Evolutionary conservation across 179 eudicot species (phyloP), one percentile per base, ranked within the genome.

Genomic region (Patellifolia procumbens): DNA sequence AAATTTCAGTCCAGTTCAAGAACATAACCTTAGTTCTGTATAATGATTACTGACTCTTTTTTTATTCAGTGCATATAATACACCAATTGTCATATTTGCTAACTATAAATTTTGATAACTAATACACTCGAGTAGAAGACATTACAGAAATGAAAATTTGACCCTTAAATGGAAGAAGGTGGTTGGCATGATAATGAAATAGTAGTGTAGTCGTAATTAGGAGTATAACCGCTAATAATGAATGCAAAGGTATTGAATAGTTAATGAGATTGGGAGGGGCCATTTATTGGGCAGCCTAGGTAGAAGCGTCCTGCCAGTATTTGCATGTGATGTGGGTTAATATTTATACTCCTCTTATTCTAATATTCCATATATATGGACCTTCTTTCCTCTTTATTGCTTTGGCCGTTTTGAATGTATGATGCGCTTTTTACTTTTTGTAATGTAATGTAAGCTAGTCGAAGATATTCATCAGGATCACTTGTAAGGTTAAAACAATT

Each of bases 291-390:
- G 34, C 31, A 67, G 70, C 75, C 74, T 61, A 53, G 78, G 72
- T 20, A 74, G 69, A 19, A 78, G 81, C 39, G 68, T 80, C 58
- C 68, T 49, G 82, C 65, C 77, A 78, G 82, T 20, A 61, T 65
- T 71, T 81, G 80, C 86, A 75, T 81, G 86, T 81, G 84, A 81
- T 71, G 59, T 66, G 31, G 42, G 34, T 73, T n/a, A 63, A 51
- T 63, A 61, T 48, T 42, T 2, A 17, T n/a, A n/a, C n/a, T n/a
- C n/a, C n/a, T 17, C 51, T 29, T 32, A 52, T 20, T 37, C 43
- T n/a, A 72, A 72, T 35, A 32, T 35, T 55, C 64, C 32, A 17
- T 34, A 13, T 3, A 4, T 6, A 17, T 19, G 67, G 51, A 7
- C 22, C 12, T 72, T 7, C 0, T 4, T 39, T 39, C 9, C 7